A percentile compares a stretch with the other conserved stretches of the same genome.
phyloP scores from a whole-genome alignment of 805 yeast species.

The Myxozyma geophila region DNA sequence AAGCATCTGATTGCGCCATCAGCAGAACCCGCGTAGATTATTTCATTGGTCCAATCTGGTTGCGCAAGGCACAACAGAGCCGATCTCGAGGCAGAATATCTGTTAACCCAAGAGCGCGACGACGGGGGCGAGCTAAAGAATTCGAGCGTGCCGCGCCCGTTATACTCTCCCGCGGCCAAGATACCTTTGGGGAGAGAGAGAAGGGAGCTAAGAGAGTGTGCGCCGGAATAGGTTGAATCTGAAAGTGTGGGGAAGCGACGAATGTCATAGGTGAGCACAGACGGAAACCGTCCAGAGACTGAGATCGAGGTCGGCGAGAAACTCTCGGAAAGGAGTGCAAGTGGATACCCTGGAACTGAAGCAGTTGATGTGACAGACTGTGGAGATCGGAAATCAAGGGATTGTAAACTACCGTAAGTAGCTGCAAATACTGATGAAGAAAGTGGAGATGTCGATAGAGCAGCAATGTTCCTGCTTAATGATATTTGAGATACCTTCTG shows the following conservation, averaged over 20 bases:
- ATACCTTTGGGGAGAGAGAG: constrained; percentile 19
- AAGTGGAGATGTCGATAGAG: constrained; percentile 12
- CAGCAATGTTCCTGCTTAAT: constrained; percentile 9
- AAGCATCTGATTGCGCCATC: constrained; percentile 36
- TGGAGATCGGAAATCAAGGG: not conserved
- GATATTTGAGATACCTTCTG: constrained; percentile 15
- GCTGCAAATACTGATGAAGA: constrained; percentile 15
- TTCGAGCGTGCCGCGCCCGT: constrained; percentile 38
- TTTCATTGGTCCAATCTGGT: constrained; percentile 29
- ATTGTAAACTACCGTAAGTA: not conserved
- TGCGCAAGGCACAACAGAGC: constrained; percentile 24
- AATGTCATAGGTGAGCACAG: constrained; percentile 26
- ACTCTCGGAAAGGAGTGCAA: constrained; percentile 15
- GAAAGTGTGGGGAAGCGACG: constrained; percentile 17
- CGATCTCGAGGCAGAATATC: constrained; percentile 35
- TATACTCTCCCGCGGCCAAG: constrained; percentile 36
- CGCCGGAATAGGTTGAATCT: constrained; percentile 32
- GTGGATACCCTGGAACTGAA: constrained; percentile 30
- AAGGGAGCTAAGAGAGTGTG: constrained; percentile 31
- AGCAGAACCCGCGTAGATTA: constrained; percentile 34
- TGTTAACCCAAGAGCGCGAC: constrained; percentile 25
- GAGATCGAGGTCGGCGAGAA: constrained; percentile 23
- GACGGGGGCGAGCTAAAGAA: not conserved
- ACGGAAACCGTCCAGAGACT: constrained; percentile 33
- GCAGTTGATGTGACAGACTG: not conserved